phyloP scores from a whole-genome alignment of 1,284 basidiomycete genomes.

The Athelia sp. region DNA sequence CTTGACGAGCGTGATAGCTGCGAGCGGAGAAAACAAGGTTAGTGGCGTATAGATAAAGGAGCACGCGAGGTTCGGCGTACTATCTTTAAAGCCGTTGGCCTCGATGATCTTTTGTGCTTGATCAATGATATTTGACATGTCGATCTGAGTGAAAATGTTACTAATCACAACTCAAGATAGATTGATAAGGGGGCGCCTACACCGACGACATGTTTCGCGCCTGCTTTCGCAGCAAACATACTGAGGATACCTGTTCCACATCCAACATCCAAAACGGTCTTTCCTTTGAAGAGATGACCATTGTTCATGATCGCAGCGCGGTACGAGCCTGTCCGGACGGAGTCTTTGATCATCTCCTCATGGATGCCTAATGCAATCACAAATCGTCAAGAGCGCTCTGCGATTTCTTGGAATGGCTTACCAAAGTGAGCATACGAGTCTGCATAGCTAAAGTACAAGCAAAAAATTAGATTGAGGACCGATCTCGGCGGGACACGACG shows the following conservation, averaged over 20 bases:
- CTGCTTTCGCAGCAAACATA: slow-evolving; percentile 99
- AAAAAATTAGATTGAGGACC: slow-evolving; percentile 23
- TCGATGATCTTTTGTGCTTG: slow-evolving; percentile 97
- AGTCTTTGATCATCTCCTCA: slow-evolving; percentile 99
- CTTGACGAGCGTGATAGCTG: slow-evolving; percentile 93
- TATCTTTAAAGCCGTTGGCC: slow-evolving; percentile 93
- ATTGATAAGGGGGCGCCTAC: slow-evolving; percentile 39
- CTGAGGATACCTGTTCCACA: slow-evolving; percentile 98
- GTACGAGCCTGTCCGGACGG: slow-evolving; percentile 94
- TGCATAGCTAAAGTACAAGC: slow-evolving; percentile 59
- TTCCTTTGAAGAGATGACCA: slow-evolving; percentile 92
- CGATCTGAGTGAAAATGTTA: slow-evolving; percentile 61
- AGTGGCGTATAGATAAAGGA: not conserved
- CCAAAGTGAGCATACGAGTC: slow-evolving; percentile 95
- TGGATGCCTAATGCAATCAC: slow-evolving; percentile 68
- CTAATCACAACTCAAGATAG: not conserved
- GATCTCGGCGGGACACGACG: not conserved
- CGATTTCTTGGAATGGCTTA: slow-evolving; percentile 19
- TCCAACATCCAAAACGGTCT: slow-evolving; percentile 96
- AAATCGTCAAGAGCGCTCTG: no score
- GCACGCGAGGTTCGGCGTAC: slow-evolving; percentile 48
- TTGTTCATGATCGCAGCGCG: slow-evolving; percentile 95
- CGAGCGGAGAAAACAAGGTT: slow-evolving; percentile 6
- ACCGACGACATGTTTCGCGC: slow-evolving; percentile 93
- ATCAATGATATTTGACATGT: slow-evolving; percentile 99